Base-by-base conservation (phyloP, 202 grass and related monocot species). In the Eragrostis tef region DNA sequence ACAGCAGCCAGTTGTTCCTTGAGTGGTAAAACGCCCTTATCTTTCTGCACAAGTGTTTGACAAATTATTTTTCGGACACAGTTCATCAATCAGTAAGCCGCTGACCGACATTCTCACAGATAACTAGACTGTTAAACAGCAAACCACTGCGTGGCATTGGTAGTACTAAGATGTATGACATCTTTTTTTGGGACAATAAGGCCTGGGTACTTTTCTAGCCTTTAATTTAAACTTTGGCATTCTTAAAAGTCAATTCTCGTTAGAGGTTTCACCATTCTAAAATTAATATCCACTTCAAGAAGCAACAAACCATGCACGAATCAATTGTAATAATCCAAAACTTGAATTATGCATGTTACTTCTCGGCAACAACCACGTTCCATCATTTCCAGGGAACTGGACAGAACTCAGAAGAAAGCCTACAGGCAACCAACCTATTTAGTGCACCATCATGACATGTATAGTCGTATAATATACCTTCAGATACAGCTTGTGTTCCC, bases 1-100 rank as follows among this genome's bases (percentile, higher is more conserved):
- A 95, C 87, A 44, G 89, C 68, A 6, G 85, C 85, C 62, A 91
- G 87, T 75, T 96, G 93, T 65, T 93, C 93, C 71, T 88, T 99
- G 24, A 99, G 82, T 46, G 93, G 73, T 57, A 77, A 66, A 24
- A 65, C 48, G 27, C 78, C 82, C 68, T 91, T 96, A 80, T 91
- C 96, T 87, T 95, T 99, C 96, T 99, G 92, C 26, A 54, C 14
- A 76, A 41, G 42, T 48, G 29, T 65, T 65, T 25, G 9, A 85
- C 14, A 78, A 81, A 51, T 75, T 53, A 81, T 10, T 41, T 46
- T 39, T 12, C 64, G 11, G 15, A 57, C 17, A 76, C 21, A 67
- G 9, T 80, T 88, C 7, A 51, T 64, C 34, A 20, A 31, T 36
- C 7, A 70, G 69, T 39, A 22, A 76, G 51, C 17, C 17, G 6